Base-by-base conservation (phyloP, 805 yeast species). In the Candida ulmi region DNA sequence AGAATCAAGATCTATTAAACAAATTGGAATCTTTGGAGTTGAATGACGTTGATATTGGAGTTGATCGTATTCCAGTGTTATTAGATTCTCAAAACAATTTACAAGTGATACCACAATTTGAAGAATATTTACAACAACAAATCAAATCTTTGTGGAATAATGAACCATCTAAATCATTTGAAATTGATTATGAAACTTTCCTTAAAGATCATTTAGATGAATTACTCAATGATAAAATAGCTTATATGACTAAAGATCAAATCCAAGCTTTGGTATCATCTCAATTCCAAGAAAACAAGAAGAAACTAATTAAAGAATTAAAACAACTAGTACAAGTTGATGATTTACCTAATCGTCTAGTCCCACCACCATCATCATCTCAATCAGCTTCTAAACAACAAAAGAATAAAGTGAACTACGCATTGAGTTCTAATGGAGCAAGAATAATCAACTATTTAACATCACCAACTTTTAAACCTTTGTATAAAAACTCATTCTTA, bases 361-460 rank as follows among this genome's bases (percentile, higher is more conserved):
- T 21, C 9, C 24, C 24, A 21, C 6, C 9, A 7, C 6, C 24
- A 21, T 21, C 24, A 21, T 21, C 24, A 21, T 21, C 24, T 21
- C 9, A 21, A 37, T 8, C 13, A 26, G 3, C 31, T 32, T 17
- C 19, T 7, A 40, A 41, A 2, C n/a, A 17, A 5, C 11, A 42
- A 1, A 42, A 41, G 17, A 51, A 51, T 32, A 65, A 62, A 39
- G 38, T 63, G 17, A 63, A 64, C 46, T 61, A 61, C 43, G 60
- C 64, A 11, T 51, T 61, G 3, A 55, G 47, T 35, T 50, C 55
- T 1, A 61, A 57, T 32, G 71, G 71, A 4, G 63, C 70, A 8
- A 53, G 63, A 36, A 44, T 66, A 19, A 44, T 66, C 23, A 62
- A 63, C 39, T 61, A 59, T 39, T 40, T 65, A 30, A 58, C 68